Base-by-base conservation (phyloP, 495 filamentous ascomycete genomes). In the Aspergillus ellipticus region DNA sequence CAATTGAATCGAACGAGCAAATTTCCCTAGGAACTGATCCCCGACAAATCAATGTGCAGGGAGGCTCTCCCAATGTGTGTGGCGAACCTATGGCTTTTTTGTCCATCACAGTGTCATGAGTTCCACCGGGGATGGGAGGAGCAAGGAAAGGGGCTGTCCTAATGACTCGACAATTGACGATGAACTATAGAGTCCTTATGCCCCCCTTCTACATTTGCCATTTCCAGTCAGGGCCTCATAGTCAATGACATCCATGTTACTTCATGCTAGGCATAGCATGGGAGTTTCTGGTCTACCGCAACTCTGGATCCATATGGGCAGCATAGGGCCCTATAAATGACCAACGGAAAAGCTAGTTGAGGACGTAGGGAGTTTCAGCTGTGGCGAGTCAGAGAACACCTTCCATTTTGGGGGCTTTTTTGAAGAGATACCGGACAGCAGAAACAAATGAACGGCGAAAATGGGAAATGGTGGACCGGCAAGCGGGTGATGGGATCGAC, bases 401-500 rank as follows among this genome's bases (percentile, higher is more conserved):
- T 26, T 39, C 35, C 35, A n/a, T 4, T 15, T 39, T 39, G n/a
- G 35, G 35, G 5, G 35, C n/a, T n/a, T n/a, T 13, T 1, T n/a
- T 21, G 15, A 48, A 28, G 45, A 48, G n/a, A 28, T 48, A 15
- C 5, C 42, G 29, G 51, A 48, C 51, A 43, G 55, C 37, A 51
- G 50, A 43, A 53, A 51, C 24, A 26, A 15, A 21, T 20, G n/a
- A 29, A 17, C 21, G 51, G 39, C 39, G 54, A 53, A 49, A 42
- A 42, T 52, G 49, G 58, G 51, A 45, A 56, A 54, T 59, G 43
- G 54, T 62, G 56, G 56, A 51, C 42, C 60, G 28, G 48, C 21
- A 31, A 53, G 49, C 51, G 41, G 59, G 37, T 39, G 37, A 55
- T 59, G 26, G 50, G 62, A 63, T 60, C 52, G 49, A 57, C 58